phyloP scores from a whole-genome alignment of 257 asterid species.

The Gentiana dahurica region DNA sequence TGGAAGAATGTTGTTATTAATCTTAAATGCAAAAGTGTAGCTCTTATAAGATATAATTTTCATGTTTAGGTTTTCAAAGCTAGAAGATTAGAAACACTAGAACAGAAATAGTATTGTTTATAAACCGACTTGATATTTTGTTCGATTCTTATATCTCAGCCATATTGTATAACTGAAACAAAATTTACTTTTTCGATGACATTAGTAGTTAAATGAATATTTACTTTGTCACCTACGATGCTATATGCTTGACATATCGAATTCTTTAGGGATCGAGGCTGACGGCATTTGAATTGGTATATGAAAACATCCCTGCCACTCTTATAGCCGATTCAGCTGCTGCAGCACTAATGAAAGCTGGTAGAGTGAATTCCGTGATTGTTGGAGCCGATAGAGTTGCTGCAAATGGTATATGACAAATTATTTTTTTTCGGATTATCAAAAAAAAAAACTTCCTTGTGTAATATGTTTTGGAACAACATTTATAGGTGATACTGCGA shows the following conservation, averaged over 20 bases:
- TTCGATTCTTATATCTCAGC: no score
- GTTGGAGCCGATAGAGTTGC: conserved; percentile 99
- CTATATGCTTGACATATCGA: not conserved
- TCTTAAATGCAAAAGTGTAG: no score
- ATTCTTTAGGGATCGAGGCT: conserved; percentile 76
- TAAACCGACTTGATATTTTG: no score
- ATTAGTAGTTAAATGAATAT: no score
- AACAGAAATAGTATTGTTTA: no score
- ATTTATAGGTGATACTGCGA: conserved; percentile 84
- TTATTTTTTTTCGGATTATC: not conserved
- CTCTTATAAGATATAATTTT: no score
- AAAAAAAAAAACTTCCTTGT: not conserved
- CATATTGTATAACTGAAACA: no score
- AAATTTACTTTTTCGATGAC: no score
- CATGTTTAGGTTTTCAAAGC: no score
- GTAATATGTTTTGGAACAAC: not conserved
- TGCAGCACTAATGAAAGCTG: conserved; percentile 82
- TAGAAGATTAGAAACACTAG: no score
- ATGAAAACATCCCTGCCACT: conserved; percentile 85
- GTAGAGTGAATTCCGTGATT: conserved; percentile 71
- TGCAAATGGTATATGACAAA: conserved; percentile 55
- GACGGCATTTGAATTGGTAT: conserved; percentile 92
- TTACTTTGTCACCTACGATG: not conserved
- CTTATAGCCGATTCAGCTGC: conserved; percentile 96
- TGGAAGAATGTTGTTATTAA: no score